Evolutionary conservation across 2,329 filamentous ascomycete species (phyloP).

Genomic region (Alternaria angustiovoidea): DNA sequence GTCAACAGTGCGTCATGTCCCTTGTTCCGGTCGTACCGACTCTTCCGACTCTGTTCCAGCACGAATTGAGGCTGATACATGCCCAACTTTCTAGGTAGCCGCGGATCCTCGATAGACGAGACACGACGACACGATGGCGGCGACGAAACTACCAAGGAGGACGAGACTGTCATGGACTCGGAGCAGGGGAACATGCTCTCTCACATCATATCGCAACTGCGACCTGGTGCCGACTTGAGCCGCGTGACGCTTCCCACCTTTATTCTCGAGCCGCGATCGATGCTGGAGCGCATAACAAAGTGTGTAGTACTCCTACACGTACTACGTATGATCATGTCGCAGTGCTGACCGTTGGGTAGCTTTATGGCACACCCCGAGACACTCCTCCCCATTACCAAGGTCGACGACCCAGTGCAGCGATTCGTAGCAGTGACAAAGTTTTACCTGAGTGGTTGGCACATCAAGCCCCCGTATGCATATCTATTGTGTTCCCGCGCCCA

Average conservation of each 20-base stretch:
- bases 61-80: constrained; percentile 26
- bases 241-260: constrained; percentile 95
- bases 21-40: constrained; percentile 14
- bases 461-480: constrained; percentile 84
- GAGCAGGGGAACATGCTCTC: constrained; percentile 96
- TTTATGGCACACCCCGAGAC: constrained; percentile 99
- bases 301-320: constrained; percentile 57
- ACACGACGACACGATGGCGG: constrained; percentile 44
- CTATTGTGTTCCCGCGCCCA: constrained; percentile 7
- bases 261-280: constrained; percentile 95
- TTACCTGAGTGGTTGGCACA: constrained; percentile 98
- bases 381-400: constrained; percentile 82
- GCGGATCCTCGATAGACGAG: constrained; percentile 54
- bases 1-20: constrained; percentile 40
- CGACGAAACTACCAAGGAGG: constrained; percentile 58
- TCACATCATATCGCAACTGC: constrained; percentile 96
- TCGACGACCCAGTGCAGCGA: constrained; percentile 87
- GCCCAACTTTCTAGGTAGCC: constrained; percentile 42
- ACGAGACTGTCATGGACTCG: constrained; percentile 84
- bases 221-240: constrained; percentile 93
- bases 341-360: constrained; percentile 59
- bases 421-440: constrained; percentile 98
- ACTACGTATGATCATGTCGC: too few relatives aligned
- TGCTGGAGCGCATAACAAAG: constrained; percentile 99
- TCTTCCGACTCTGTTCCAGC: constrained; percentile 1